A percentile compares a stretch with the other conserved stretches of the same genome.
Evolutionary conservation across 2,329 filamentous ascomycete genomes (phyloP).

Genomic region (Calonectria pauciramosa): DNA sequence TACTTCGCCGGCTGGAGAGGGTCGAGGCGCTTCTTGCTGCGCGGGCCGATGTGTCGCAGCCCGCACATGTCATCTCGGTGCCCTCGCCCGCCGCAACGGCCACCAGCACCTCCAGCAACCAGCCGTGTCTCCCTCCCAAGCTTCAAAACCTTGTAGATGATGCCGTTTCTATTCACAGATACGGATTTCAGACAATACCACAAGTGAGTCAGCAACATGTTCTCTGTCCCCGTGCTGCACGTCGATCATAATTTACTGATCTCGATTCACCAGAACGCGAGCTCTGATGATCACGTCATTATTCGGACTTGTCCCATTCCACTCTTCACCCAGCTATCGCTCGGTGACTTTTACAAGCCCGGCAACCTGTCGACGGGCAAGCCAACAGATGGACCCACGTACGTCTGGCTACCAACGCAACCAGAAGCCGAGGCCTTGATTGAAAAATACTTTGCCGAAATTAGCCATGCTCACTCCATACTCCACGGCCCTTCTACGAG

Average conservation of each 20-base stretch:
- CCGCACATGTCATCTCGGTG: background rate
- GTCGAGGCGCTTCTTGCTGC: constrained; percentile 44
- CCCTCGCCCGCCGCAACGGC: background rate
- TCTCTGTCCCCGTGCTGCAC: background rate
- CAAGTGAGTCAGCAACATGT: constrained; percentile 40
- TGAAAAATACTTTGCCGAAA: constrained; percentile 47
- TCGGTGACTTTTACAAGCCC: constrained; percentile 46
- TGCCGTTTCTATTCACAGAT: constrained; percentile 50
- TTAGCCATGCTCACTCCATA: constrained; percentile 49
- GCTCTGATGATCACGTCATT: constrained; percentile 35
- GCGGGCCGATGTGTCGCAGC: constrained; percentile 26
- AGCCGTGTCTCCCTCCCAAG: constrained; percentile 43
- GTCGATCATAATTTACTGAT: background rate
- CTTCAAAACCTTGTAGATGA: constrained; percentile 52
- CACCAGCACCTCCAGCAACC: background rate
- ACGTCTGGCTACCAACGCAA: constrained; percentile 51
- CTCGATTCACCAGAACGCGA: background rate
- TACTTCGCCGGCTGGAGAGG: constrained; percentile 42
- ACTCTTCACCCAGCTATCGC: constrained; percentile 46
- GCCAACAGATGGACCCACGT: constrained; percentile 45
- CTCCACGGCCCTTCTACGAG: constrained; percentile 47
- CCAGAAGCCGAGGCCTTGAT: constrained; percentile 48
- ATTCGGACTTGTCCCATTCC: constrained; percentile 52
- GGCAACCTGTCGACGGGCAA: constrained; percentile 26
- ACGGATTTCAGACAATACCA: constrained; percentile 45